phyloP scores from a whole-genome alignment of 768 basidiomycete species.

The Suillus spraguei region DNA sequence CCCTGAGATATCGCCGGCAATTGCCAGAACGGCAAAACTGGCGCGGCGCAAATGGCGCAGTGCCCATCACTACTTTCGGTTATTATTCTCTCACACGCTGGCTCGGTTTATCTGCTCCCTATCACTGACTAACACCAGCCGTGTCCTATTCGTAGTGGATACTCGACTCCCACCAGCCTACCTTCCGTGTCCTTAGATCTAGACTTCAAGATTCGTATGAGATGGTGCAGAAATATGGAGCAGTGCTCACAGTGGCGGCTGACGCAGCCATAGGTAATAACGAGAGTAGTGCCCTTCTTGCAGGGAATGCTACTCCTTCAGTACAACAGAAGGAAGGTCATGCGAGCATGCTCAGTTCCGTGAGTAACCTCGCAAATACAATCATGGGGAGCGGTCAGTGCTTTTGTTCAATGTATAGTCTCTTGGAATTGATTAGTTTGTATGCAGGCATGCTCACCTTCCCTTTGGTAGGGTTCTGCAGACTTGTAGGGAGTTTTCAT shows the following conservation, averaged over 20 bases:
- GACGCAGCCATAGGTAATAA: constrained; percentile 28
- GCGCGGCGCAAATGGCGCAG: too few species aligned
- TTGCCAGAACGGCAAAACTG: too few species aligned
- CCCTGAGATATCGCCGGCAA: too few species aligned
- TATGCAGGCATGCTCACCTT: constrained; percentile 83
- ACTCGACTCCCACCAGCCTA: background rate
- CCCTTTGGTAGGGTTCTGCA: constrained; percentile 58
- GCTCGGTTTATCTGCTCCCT: constrained; percentile 1
- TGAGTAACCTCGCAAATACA: constrained; percentile 86
- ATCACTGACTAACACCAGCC: background rate
- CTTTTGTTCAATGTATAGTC: constrained; percentile 4
- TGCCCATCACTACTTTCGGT: too few species aligned
- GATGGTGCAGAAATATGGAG: constrained; percentile 76
- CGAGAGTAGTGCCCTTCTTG: constrained; percentile 66
- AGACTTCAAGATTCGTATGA: constrained; percentile 38
- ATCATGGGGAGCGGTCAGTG: constrained; percentile 86
- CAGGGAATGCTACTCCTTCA: constrained; percentile 29
- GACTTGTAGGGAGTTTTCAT: background rate
- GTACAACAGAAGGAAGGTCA: constrained; percentile 54
- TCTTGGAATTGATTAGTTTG: constrained; percentile 7
- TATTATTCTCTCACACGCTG: constrained; percentile 11
- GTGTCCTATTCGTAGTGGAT: background rate
- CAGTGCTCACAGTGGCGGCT: constrained; percentile 41
- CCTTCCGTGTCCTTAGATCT: constrained; percentile 2
- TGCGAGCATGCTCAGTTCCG: constrained; percentile 66